Conservation (phyloP, 2,329 filamentous ascomycete genomes). For the Alternaria tenuissima region DNA sequence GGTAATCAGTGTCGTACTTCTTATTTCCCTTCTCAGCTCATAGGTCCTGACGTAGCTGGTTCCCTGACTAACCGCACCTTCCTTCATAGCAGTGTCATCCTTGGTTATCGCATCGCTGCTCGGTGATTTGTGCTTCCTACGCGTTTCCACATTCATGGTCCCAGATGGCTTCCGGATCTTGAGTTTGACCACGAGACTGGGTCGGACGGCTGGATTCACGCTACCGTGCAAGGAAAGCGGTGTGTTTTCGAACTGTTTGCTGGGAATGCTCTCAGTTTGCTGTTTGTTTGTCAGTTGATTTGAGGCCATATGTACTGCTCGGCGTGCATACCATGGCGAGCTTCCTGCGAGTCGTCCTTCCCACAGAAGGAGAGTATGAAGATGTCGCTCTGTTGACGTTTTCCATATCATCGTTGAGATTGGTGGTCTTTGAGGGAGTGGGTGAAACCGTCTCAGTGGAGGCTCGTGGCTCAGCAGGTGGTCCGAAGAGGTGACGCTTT, state of each 20-base stretch:
- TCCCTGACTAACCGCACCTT: background rate
- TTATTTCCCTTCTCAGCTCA: background rate
- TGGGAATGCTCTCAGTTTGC: background rate
- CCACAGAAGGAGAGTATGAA: background rate
- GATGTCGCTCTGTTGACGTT: background rate
- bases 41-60: accelerated
- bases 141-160: background rate
- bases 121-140: background rate
- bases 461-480: background rate
- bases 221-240: background rate
- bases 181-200: constrained; percentile 5
- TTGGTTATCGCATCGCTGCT: background rate
- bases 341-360: background rate
- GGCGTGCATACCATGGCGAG: background rate
- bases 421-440: background rate
- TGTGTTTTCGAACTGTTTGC: background rate
- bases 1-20: background rate
- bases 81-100: background rate
- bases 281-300: background rate
- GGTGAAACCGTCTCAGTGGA: background rate
- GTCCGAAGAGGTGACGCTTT: constrained; percentile 2
- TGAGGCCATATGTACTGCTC: background rate
- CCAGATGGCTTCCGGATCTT: background rate
- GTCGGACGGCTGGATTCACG: background rate
- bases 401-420: background rate